Base-by-base conservation (phyloP, 169 alveolate genomes). In the Plasmodium gallinaceum region DNA sequence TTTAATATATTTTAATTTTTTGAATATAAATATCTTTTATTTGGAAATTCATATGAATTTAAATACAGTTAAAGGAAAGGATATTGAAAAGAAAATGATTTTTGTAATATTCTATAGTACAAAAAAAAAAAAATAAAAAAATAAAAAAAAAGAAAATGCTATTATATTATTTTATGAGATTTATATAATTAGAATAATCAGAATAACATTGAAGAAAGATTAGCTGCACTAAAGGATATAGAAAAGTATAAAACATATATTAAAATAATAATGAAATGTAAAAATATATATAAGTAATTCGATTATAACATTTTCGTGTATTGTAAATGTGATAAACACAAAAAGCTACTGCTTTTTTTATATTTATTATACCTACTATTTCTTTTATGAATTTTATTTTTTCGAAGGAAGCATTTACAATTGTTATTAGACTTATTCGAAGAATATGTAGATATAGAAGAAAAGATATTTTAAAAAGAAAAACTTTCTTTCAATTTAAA, bases 401-500 rank as follows among this genome's bases (percentile, higher is more conserved):
- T 32, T 68, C 18, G 6, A 37, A 83, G 91, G 48, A 83, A 83
- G 8, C 91, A 83, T 62, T 52, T 83, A 37, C 45, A 83, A 57
- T 26, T 83, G 52, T 46, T 83, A 32, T 22, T 57, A 20, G 68
- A 46, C 37, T 58, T 83, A 18, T 57, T 83, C 52, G 54, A 83
- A 32, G 91, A 83, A 24, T 60, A 83, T 57, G 66, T 48, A 83
- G 85, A 83, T 52, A 37, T 83, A 73, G 91, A 42, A 48, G 91
- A 83, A 12, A 48, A n/a, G 60, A n/a, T 12, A 48, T 5, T 48
- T 48, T 48, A 48, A 48, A 48, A 32, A 32, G 4, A 32, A 32
- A 32, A 32, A 32, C 4, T 32, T 32, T 32, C 39, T 32, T 32
- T 32, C 39, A 32, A 2, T 32, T 32, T 32, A 32, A 32, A 32